A percentile compares a stretch with the other conserved stretches of the same genome.
Conservation (phyloP, 2,329 filamentous ascomycete species). For the Albifimbria verrucaria region DNA sequence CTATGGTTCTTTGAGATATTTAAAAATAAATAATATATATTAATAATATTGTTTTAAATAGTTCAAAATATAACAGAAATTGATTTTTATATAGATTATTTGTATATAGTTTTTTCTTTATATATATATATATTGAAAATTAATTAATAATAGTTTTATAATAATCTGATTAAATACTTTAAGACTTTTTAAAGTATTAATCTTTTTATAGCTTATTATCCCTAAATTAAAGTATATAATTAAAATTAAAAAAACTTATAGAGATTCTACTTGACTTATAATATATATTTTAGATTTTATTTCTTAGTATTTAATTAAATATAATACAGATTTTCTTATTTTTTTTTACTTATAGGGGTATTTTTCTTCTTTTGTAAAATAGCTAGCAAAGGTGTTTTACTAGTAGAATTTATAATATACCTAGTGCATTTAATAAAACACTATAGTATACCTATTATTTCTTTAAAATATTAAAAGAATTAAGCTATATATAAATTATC, state of each 20-base stretch:
- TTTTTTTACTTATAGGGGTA: neutral
- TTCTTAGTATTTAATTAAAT: too few species aligned
- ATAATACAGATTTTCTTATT: neutral
- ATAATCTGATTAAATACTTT: neutral
- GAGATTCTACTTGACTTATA: neutral
- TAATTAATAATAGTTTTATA: neutral
- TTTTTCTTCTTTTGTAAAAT: neutral
- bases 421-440: too few species aligned
- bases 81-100: too few species aligned
- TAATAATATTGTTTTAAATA: constrained; percentile 1
- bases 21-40: neutral
- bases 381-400: too few species aligned
- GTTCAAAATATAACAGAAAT: too few species aligned
- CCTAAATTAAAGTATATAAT: neutral
- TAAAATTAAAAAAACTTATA: neutral
- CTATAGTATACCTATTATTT: too few species aligned
- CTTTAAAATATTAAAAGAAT: neutral
- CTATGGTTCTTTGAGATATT: constrained; percentile 2
- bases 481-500: too few species aligned
- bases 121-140: too few species aligned
- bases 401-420: neutral
- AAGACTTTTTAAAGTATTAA: too few species aligned
- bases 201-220: neutral
- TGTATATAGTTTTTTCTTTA: too few species aligned
- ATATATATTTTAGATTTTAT: neutral